phyloP scores from a whole-genome alignment of 192 early-diverging fungal species.

The Podila clonocystis region DNA sequence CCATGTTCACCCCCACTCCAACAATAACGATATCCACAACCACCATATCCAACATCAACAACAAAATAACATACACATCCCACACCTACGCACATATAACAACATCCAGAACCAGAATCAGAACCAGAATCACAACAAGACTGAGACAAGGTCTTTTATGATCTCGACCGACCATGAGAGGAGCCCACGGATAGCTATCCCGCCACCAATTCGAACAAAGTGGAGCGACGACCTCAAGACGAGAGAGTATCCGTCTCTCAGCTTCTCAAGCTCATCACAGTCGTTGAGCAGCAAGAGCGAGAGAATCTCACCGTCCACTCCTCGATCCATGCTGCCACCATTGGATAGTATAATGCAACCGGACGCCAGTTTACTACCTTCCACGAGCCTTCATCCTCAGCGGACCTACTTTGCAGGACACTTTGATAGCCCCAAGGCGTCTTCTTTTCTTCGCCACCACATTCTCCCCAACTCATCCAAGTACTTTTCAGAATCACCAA shows the following conservation, averaged over 20 bases:
- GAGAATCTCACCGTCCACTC: constrained; percentile 20
- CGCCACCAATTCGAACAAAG: constrained; percentile 38
- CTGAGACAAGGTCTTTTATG: neutral
- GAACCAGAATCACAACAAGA: neutral
- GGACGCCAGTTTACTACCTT: neutral
- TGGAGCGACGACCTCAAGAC: constrained; percentile 11
- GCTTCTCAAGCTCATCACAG: constrained; percentile 13
- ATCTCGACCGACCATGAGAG: neutral
- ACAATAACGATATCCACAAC: constrained; percentile 2
- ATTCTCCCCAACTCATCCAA: neutral
- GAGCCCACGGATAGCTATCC: neutral
- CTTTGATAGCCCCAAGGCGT: neutral
- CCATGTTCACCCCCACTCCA: neutral
- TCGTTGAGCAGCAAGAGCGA: constrained; percentile 13
- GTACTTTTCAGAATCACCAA: neutral
- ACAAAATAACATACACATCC: neutral
- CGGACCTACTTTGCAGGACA: neutral
- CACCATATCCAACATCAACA: neutral
- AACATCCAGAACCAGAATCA: too few species aligned
- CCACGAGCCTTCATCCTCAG: neutral
- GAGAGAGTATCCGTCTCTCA: constrained; percentile 26
- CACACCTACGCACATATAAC: neutral
- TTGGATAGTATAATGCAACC: neutral
- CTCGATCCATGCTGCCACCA: constrained; percentile 13
- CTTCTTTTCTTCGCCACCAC: neutral